Evolutionary conservation across 2,329 filamentous ascomycete species (phyloP), one percentile per base, ranked within the genome.

Genomic region (Neonectria sp.): DNA sequence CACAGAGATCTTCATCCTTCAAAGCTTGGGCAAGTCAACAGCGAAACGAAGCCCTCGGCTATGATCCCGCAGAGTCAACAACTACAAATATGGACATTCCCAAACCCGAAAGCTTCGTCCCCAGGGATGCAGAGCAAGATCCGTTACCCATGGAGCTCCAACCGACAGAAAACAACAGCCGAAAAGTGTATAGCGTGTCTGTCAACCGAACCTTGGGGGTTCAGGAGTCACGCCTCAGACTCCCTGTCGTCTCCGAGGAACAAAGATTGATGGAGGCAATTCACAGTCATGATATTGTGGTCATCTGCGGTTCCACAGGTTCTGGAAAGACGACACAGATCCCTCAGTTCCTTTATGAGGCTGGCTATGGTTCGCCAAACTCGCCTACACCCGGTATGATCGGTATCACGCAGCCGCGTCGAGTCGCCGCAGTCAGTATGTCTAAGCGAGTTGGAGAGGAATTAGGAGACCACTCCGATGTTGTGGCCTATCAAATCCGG

Each of bases 241-340:
- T 99, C 17, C 96, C 96, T 0, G 93, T 99, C 1, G 94, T 98
- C 2, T 93, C 93, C 2, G 95, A 98, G 79, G 96, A 99, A 80
- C 96, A 99, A 78, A 95, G 92, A 76, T 95, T 99, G 33, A 98
- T 99, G 95, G 96, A 99, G 81, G 95, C 95, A 1, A 94, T 99
- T 55, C 92, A 98, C 80, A 95, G 95, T 78, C 93, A 98, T 78
- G 89, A 95, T 59, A 91, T 94, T 4, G 93, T 98, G 1, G 92
- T 99, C 12, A 90, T 99, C 8, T 98, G 95, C 82, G 96, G 96
- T 81, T 92, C 95, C 15, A 99, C 97, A 37, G 96, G 96, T 81
- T 98, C 95, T 69, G 96, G 96, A 79, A 99, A 99, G 82, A 99
- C 97, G 0, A 99, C 96, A 0, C 96, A 99, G 80, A 89, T 99